A percentile compares a stretch with the other conserved stretches of the same genome.
These are phyloP conservation scores for Cerioporus squamosus DNA, from an alignment of 1,284 basidiomycete species.

Conservation along the genomic window DNA sequence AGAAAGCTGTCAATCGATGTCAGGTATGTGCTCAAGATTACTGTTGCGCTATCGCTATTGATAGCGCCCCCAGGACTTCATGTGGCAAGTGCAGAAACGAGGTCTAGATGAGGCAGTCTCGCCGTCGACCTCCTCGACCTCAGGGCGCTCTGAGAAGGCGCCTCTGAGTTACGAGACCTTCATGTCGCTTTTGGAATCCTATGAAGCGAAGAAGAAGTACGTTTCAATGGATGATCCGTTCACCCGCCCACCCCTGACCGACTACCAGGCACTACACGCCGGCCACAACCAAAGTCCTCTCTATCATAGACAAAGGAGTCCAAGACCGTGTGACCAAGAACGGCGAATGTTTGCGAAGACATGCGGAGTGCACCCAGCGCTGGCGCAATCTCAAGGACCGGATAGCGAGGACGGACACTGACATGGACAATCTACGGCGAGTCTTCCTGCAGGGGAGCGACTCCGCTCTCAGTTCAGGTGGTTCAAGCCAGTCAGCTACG, in stretches of 20 bases:
- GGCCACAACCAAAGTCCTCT: slow-evolving; percentile 90
- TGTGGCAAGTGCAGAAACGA: slow-evolving; percentile 73
- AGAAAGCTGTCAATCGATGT: slow-evolving; percentile 87
- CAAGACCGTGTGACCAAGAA: slow-evolving; percentile 92
- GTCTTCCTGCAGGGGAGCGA: slow-evolving; percentile 57
- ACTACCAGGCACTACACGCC: slow-evolving; percentile 82
- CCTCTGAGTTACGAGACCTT: slow-evolving; percentile 64
- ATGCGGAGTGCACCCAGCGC: slow-evolving; percentile 82
- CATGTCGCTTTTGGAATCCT: slow-evolving; percentile 69
- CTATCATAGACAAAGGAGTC: slow-evolving; percentile 91
- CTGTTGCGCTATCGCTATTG: neutral
- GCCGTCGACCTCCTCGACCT: slow-evolving; percentile 48
- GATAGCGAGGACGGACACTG: slow-evolving; percentile 77
- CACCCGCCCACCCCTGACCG: slow-evolving; percentile 7
- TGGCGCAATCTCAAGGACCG: slow-evolving; percentile 82
- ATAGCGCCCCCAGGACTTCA: slow-evolving; percentile 65
- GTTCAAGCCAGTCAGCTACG: slow-evolving; percentile 65
- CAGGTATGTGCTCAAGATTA: slow-evolving; percentile 49
- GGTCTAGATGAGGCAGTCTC: slow-evolving; percentile 52
- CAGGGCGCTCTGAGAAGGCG: slow-evolving; percentile 55
- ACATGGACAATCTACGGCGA: slow-evolving; percentile 77
- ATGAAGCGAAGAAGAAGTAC: slow-evolving; percentile 85
- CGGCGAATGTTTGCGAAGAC: slow-evolving; percentile 88
- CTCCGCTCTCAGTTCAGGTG: slow-evolving; percentile 61
- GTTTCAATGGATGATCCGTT: slow-evolving; percentile 25